Evolutionary conservation across 179 eudicot genomes (phyloP).

Genomic region (Beta corolliflora): DNA sequence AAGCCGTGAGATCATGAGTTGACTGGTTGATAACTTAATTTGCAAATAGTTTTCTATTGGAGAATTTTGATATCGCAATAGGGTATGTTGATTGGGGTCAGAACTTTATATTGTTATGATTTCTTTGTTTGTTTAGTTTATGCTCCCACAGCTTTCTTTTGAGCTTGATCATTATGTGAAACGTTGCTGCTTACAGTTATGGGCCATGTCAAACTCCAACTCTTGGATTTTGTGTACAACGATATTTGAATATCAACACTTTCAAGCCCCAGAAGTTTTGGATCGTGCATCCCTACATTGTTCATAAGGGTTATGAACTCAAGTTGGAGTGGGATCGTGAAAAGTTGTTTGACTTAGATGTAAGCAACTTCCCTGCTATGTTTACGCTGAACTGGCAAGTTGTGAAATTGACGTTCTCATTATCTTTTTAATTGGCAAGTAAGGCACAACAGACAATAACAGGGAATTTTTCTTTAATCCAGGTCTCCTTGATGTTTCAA

Average conservation of each 20-base stretch:
- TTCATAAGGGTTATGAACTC: conserved; percentile 75
- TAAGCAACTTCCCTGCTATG: conserved; percentile 37
- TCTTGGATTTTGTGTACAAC: conserved; percentile 97
- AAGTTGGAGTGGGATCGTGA: conserved; percentile 94
- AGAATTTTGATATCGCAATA: not conserved
- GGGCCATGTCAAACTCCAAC: conserved; percentile 99
- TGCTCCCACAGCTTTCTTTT: not conserved
- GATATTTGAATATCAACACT: conserved; percentile 79
- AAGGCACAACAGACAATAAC: not conserved
- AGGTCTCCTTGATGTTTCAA: conserved; percentile 83
- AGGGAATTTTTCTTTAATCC: conserved; percentile 18
- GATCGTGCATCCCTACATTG: conserved; percentile 75
- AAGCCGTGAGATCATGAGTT: not conserved
- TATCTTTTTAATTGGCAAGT: conserved; percentile 8
- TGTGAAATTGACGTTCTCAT: not conserved
- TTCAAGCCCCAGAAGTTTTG: conserved; percentile 92
- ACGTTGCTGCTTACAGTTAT: conserved; percentile 55
- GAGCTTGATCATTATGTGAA: conserved; percentile 8
- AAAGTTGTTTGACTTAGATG: conserved; percentile 81
- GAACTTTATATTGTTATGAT: not conserved
- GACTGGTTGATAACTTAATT: not conserved
- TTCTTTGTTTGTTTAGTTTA: not conserved
- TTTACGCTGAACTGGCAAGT: not conserved
- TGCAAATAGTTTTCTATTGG: not conserved
- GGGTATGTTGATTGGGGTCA: not conserved